Conservation (phyloP, 2,329 filamentous ascomycete genomes). For the Xylariaceae sp. region DNA sequence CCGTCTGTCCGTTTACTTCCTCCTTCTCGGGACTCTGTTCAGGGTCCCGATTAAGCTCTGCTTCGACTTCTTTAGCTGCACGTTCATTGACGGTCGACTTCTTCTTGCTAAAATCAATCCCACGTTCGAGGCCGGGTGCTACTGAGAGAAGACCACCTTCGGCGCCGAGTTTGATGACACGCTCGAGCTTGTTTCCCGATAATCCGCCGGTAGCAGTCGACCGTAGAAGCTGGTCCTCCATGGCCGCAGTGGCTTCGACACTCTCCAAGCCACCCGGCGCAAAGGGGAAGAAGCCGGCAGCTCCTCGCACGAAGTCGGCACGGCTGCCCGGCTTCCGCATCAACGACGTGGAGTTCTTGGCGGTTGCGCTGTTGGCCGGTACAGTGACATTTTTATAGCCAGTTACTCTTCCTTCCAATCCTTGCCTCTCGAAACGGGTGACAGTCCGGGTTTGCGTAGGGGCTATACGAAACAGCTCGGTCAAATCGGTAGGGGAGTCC, state of each 20-base stretch:
- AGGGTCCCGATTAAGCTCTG: conserved; percentile 48
- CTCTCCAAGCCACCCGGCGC: conserved; percentile 84
- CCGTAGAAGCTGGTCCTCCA: conserved; percentile 70
- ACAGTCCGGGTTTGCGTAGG: conserved; percentile 93
- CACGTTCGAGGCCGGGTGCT: conserved; percentile 77
- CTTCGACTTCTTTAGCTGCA: conserved; percentile 57
- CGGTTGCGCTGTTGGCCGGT: conserved; percentile 81
- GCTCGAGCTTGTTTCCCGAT: conserved; percentile 61
- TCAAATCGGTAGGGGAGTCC: conserved; percentile 76
- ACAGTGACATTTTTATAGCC: conserved; percentile 94
- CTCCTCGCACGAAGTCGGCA: conserved; percentile 88
- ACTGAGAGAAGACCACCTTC: conserved; percentile 76
- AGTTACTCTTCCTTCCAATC: conserved; percentile 85
- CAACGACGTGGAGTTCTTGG: conserved; percentile 91
- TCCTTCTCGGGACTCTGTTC: conserved; percentile 33
- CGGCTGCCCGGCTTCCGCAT: conserved; percentile 79
- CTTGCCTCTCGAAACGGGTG: conserved; percentile 85
- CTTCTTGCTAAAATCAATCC: conserved; percentile 65
- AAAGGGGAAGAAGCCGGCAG: conserved; percentile 91
- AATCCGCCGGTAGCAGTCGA: conserved; percentile 45
- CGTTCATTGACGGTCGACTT: conserved; percentile 54
- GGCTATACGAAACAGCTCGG: conserved; percentile 80
- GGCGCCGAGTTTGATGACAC: conserved; percentile 76
- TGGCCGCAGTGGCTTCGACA: conserved; percentile 77
- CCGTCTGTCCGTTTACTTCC: conserved; percentile 28